Percentiles rank a stretch among this genome's conserved stretches.
These are phyloP conservation scores for Alternaria sp. DNA, from an alignment of 2,329 filamentous ascomycete species.

Conservation along the genomic window DNA sequence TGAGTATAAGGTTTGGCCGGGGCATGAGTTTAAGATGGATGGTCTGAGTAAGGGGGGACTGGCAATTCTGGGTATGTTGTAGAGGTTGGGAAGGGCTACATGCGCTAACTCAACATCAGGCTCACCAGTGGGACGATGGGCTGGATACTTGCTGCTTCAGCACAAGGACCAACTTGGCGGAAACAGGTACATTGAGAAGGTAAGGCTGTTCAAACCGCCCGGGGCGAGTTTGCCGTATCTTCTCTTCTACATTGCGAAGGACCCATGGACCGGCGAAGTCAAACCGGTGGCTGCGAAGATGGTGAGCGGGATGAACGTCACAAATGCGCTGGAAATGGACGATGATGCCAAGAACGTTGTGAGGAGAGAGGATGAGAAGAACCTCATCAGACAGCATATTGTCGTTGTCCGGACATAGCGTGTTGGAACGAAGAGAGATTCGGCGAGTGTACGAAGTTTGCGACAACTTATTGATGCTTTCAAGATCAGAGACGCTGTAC, in stretches of 20 bases:
- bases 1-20: constrained; percentile 14
- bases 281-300: neutral
- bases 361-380: neutral
- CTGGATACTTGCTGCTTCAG: constrained; percentile 16
- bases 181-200: constrained; percentile 15
- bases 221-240: constrained; percentile 7
- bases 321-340: neutral
- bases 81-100: too few relatives aligned
- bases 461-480: too few relatives aligned
- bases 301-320: neutral
- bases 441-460: neutral
- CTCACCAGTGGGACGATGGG: constrained; percentile 15
- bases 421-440: neutral
- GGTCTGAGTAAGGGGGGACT: neutral
- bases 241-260: constrained; percentile 10
- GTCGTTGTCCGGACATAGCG: neutral
- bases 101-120: constrained; percentile 1
- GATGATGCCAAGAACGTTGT: neutral
- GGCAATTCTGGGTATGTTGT: constrained; percentile 13
- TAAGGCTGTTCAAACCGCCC: constrained; percentile 6
- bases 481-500: too few relatives aligned
- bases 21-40: constrained; percentile 11
- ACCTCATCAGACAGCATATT: neutral
- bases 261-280: neutral
- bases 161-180: constrained; percentile 17